Base-by-base conservation (phyloP, 352 stramenopile species). In the Nothophytophthora sp. region DNA sequence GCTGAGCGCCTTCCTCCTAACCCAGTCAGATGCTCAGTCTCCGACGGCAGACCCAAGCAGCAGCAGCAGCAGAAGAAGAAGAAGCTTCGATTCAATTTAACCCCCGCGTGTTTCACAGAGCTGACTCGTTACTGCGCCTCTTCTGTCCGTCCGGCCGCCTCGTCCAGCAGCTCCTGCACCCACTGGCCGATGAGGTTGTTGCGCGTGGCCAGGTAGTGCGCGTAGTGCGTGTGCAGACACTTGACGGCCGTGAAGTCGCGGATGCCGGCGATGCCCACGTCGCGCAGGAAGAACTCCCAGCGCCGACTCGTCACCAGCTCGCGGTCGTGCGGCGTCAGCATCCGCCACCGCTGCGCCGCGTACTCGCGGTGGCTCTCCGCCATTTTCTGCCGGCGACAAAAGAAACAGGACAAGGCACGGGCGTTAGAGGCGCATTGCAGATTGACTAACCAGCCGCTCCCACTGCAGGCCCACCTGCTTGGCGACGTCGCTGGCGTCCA, bases 141-240 rank as follows among this genome's bases (percentile, higher is more conserved):
- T 63, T 63, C 47, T 11, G 45, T 58, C 27, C 23, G 28, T 22
- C 52, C 29, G 16, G 43, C 38, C 11, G 43, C 30, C 15, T 30
- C 43, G 40, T 72, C 41, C 49, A 88, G 64, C 6, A 76, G 64
- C 46, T 81, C 58, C n/a, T 89, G 73, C 45, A 89, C 75, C 78
- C 78, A 89, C 43, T 70, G 55, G 12, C 78, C 78, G 5, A 89
- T 66, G 34, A 78, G 45, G 40, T 83, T 86, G 55, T 81, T 67
- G 22, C 61, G 56, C 10, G 72, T 79, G 13, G 66, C 60, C 29
- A 87, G 45, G 41, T 70, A 89, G 44, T 89, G 78, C 24, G 78
- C 78, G 56, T 89, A 89, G 62, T 89, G 78, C 28, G 76, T 81
- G 57, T 89, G 78, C 36, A 89, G 63, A 55, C 78, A 89, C 66